phyloP scores from a whole-genome alignment of 176 grass and related monocot species.

The Carex scoparia region DNA sequence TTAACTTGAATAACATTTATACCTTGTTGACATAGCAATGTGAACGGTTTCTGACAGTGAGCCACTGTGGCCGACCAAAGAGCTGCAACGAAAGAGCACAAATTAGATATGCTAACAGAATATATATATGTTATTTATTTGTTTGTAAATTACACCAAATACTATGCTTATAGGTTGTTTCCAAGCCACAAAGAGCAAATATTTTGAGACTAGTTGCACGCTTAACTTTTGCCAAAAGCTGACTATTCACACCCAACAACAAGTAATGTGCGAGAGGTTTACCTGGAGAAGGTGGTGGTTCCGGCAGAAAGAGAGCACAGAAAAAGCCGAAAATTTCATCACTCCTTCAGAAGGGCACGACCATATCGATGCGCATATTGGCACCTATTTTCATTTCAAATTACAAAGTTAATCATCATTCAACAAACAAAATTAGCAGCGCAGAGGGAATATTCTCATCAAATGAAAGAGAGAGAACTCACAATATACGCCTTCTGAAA shows the following conservation, averaged over 20 bases:
- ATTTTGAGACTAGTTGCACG: not conserved
- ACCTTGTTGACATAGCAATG: conserved; percentile 77
- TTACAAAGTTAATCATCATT: conserved; percentile 14
- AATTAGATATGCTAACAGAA: conserved; percentile 4
- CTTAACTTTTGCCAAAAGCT: not conserved
- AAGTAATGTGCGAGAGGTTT: not conserved
- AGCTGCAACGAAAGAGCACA: conserved; percentile 41
- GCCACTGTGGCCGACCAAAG: conserved; percentile 83
- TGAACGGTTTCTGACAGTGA: conserved; percentile 73
- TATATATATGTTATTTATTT: not conserved
- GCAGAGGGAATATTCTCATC: not conserved
- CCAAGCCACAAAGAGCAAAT: not conserved
- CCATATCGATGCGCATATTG: conserved; percentile 81
- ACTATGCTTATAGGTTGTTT: not conserved
- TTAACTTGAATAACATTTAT: not conserved
- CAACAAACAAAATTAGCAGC: not conserved
- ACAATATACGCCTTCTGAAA: conserved; percentile 81
- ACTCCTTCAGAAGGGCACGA: conserved; percentile 75
- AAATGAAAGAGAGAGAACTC: conserved; percentile 18
- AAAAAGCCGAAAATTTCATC: conserved; percentile 71
- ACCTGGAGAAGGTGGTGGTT: conserved; percentile 89
- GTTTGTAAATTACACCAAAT: not conserved
- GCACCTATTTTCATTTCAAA: conserved; percentile 41
- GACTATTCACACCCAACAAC: not conserved
- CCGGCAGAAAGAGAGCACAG: conserved; percentile 77